Conservation (phyloP, 1,284 basidiomycete genomes). For the Xerocomus nothofagi region DNA sequence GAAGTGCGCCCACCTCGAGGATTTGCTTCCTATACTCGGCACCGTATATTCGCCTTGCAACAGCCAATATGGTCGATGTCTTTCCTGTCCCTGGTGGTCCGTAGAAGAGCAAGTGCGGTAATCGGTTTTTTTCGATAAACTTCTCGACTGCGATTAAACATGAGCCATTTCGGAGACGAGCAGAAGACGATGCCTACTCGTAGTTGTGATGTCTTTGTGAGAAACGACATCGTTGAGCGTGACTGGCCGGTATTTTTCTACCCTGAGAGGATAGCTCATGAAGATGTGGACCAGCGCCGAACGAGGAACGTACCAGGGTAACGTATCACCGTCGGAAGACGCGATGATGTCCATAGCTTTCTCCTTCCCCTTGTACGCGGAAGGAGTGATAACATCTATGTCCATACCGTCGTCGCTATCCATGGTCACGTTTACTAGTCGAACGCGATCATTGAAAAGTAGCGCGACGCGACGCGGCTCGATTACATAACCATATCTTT, state of each 20-base stretch:
- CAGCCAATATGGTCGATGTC: conserved; percentile 96
- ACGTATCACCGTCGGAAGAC: conserved; percentile 54
- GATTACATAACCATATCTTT: conserved; percentile 7
- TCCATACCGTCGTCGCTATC: conserved; percentile 57
- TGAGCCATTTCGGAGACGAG: conserved; percentile 5
- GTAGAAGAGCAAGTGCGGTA: conserved; percentile 97
- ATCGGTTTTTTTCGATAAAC: conserved; percentile 92
- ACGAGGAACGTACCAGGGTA: conserved; percentile 63
- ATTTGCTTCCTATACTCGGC: conserved; percentile 84
- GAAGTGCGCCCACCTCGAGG: conserved; percentile 68
- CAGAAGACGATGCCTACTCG: conserved; percentile 59
- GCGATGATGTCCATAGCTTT: conserved; percentile 51
- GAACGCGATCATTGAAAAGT: background rate
- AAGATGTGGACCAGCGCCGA: background rate
- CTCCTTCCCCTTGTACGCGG: conserved; percentile 60
- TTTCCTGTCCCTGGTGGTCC: conserved; percentile 98
- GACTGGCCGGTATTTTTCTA: conserved; percentile 92
- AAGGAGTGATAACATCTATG: conserved; percentile 37
- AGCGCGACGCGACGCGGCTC: conserved; percentile 25
- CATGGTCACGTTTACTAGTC: conserved; percentile 39
- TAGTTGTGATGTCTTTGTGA: conserved; percentile 90
- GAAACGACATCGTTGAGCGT: conserved; percentile 91
- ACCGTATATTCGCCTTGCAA: conserved; percentile 93
- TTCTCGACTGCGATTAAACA: conserved; percentile 72
- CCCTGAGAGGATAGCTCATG: conserved; percentile 53